These are phyloP conservation scores for Cymbopogon citratus DNA, from an alignment of 176 grass and related monocot species.

Conservation along the genomic window DNA sequence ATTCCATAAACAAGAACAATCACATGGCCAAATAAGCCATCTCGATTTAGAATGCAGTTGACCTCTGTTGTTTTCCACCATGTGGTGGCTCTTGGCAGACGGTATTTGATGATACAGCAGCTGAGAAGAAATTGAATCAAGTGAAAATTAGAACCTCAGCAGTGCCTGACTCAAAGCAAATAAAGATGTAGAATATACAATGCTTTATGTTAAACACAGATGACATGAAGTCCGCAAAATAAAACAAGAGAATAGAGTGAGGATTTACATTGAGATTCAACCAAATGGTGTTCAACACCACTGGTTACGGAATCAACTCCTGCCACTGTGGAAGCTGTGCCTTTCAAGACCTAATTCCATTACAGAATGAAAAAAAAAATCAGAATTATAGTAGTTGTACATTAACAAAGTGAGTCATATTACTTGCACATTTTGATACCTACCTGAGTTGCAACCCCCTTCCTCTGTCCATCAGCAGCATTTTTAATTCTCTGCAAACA, in stretches of 20 bases:
- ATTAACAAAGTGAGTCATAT: neutral
- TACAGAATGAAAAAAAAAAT: neutral
- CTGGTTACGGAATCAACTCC: neutral
- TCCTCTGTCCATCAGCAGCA: neutral
- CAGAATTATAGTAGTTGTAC: neutral
- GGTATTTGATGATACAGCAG: neutral
- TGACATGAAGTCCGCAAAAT: slow-evolving; percentile 4
- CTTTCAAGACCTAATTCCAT: slow-evolving; percentile 10
- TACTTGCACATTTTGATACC: neutral
- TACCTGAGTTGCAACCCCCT: slow-evolving; percentile 23
- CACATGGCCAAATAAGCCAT: neutral
- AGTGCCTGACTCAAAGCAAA: neutral
- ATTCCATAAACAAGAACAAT: slow-evolving; percentile 21
- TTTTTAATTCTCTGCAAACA: slow-evolving; percentile 36
- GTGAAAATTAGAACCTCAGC: neutral
- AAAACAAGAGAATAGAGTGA: neutral
- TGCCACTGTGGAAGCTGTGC: neutral
- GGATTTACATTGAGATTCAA: slow-evolving; percentile 37
- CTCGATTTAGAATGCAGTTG: neutral
- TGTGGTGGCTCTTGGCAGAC: neutral
- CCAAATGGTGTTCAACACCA: neutral
- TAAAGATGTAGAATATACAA: neutral
- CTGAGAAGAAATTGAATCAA: slow-evolving; percentile 29
- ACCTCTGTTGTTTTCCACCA: slow-evolving; percentile 32
- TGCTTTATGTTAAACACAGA: neutral